phyloP scores from a whole-genome alignment of 202 grass and related monocot genomes.

The Panicum virgatum region DNA sequence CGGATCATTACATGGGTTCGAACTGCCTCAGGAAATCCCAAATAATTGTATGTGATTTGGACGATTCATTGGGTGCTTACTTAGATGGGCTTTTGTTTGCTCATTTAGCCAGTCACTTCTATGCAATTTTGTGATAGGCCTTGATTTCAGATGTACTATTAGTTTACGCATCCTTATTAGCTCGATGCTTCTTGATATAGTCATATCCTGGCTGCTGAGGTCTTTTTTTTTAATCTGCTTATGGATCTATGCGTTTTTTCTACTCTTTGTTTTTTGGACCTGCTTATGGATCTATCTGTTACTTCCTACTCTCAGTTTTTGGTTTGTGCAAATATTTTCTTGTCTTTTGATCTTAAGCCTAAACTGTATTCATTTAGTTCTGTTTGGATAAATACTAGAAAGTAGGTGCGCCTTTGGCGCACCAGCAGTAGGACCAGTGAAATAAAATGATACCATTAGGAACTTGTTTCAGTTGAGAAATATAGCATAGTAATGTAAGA shows the following conservation, averaged over 20 bases:
- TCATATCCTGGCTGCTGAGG: neutral
- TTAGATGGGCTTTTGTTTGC: neutral
- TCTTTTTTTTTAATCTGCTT: neutral
- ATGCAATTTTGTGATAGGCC: neutral
- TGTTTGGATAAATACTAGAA: too few relatives aligned
- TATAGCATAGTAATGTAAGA: too few relatives aligned
- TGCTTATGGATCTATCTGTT: neutral
- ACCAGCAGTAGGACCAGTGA: too few relatives aligned
- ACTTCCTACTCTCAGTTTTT: neutral
- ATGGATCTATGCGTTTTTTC: neutral
- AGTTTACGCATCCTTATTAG: neutral
- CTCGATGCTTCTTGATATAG: neutral
- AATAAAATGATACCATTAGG: too few relatives aligned
- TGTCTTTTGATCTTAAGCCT: too few relatives aligned
- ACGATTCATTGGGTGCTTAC: neutral
- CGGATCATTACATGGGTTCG: neutral
- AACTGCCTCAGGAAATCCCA: neutral
- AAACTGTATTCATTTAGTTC: too few relatives aligned
- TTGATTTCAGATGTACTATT: conserved; percentile 2
- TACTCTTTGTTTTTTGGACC: neutral
- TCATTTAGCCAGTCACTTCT: conserved; percentile 2
- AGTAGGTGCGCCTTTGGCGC: too few relatives aligned
- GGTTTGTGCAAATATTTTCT: neutral
- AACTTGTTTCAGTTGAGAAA: too few relatives aligned
- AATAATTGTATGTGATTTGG: neutral